Percentiles rank a stretch among this genome's conserved stretches.
Conservation (phyloP, 1,139 yeast species). For the Pichia cactophila region DNA sequence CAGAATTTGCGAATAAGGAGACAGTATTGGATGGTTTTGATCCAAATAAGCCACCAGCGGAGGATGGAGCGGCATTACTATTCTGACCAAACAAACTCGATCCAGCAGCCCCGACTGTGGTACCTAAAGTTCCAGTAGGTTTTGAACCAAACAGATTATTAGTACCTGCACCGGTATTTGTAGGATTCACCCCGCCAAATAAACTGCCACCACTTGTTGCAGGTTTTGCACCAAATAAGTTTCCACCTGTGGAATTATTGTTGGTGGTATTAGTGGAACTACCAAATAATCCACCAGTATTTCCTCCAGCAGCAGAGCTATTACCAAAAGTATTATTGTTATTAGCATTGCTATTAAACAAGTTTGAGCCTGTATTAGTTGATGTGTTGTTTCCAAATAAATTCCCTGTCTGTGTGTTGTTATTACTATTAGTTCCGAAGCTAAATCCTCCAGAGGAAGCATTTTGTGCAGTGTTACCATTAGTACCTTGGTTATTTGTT, state of each 20-base stretch:
- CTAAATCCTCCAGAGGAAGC: conserved; percentile 25
- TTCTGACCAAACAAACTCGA: conserved; percentile 4
- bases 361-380: not conserved
- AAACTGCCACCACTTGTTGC: not conserved
- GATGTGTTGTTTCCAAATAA: conserved; percentile 8
- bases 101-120: conserved; percentile 14
- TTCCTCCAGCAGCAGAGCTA: conserved; percentile 10
- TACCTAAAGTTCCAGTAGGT: conserved; percentile 2
- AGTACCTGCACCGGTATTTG: conserved; percentile 1
- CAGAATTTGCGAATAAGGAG: conserved; percentile 30
- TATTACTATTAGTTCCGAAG: conserved; percentile 18
- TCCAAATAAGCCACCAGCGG: conserved; percentile 17
- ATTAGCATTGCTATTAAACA: conserved; percentile 1
- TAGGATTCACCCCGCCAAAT: not conserved
- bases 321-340: conserved; percentile 7
- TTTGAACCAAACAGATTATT: conserved; percentile 26
- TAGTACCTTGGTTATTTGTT: not conserved
- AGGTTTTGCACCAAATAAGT: conserved; percentile 5
- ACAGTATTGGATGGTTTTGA: conserved; percentile 18
- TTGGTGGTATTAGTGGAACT: not conserved
- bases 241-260: conserved; percentile 4
- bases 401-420: conserved; percentile 2
- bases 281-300: conserved; percentile 5
- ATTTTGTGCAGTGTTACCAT: conserved; percentile 8
- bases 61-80: conserved; percentile 3